These are phyloP conservation scores for Alternaria gansuensis DNA, from an alignment of 2,329 filamentous ascomycete species.

Conservation along the genomic window DNA sequence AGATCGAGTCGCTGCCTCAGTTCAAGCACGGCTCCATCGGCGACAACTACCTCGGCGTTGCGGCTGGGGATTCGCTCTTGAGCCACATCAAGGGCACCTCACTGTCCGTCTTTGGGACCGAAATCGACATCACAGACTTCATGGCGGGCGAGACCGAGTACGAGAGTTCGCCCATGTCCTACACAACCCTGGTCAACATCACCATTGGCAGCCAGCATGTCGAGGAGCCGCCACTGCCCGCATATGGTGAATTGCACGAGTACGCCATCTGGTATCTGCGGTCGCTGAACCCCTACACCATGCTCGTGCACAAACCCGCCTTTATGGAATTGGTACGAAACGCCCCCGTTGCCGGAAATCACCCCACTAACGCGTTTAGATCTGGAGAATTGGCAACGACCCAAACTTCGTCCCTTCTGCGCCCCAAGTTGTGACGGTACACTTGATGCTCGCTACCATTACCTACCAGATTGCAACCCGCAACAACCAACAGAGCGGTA, in stretches of 20 bases:
- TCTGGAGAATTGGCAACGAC: conserved; percentile 79
- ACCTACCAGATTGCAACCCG: conserved; percentile 79
- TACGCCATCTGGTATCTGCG: conserved; percentile 80
- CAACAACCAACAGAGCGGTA: conserved; percentile 61
- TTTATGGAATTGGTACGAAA: conserved; percentile 71
- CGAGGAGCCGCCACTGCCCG: conserved; percentile 67
- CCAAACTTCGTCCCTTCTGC: conserved; percentile 67
- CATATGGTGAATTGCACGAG: conserved; percentile 69
- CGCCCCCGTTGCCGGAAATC: background rate
- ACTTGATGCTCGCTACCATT: conserved; percentile 82
- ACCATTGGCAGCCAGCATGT: conserved; percentile 65
- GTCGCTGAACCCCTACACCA: conserved; percentile 74
- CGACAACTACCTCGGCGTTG: conserved; percentile 73
- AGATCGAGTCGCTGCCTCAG: conserved; percentile 51
- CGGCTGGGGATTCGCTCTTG: conserved; percentile 69
- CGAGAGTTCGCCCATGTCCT: conserved; percentile 67
- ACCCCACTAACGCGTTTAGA: conserved; percentile 48
- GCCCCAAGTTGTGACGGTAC: conserved; percentile 73
- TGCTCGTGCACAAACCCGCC: conserved; percentile 78
- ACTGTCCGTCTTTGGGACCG: conserved; percentile 79
- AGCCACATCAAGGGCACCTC: conserved; percentile 79
- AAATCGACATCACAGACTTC: conserved; percentile 80
- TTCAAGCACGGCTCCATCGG: conserved; percentile 60
- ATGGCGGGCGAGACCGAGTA: conserved; percentile 71
- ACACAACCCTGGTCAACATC: conserved; percentile 73